Percentiles rank a stretch among this genome's conserved stretches.
Evolutionary conservation across 176 grass and related monocot species (phyloP).

Genomic region (Dactylis glomerata): DNA sequence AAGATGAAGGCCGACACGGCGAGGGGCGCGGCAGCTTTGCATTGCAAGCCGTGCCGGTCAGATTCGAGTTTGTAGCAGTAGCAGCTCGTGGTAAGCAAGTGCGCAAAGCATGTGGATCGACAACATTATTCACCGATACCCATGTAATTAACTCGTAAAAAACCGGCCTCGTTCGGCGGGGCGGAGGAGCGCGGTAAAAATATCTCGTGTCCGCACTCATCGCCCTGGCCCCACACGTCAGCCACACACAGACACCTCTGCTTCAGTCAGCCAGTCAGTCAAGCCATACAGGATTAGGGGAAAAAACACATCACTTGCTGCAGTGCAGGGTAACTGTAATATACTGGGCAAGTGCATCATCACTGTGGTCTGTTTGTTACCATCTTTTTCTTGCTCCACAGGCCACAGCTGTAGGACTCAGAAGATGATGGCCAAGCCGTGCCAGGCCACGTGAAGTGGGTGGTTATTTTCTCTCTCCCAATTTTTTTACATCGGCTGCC

Average conservation of each 20-base stretch:
- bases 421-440: neutral
- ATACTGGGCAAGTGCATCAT: slow-evolving; percentile 25
- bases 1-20: slow-evolving; percentile 10
- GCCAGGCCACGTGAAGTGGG: neutral
- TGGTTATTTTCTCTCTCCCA: neutral
- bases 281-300: neutral
- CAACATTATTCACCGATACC: slow-evolving; percentile 18
- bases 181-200: slow-evolving; percentile 2
- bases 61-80: slow-evolving; percentile 34
- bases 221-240: neutral
- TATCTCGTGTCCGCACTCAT: neutral
- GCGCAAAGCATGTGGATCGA: slow-evolving; percentile 48
- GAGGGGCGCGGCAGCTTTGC: neutral
- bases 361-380: neutral
- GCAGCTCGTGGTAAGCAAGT: neutral
- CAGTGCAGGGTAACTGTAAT: slow-evolving; percentile 10
- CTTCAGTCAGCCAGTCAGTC: neutral
- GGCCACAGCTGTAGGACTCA: slow-evolving; percentile 15
- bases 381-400: neutral
- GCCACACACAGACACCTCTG: neutral
- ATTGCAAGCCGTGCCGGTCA: slow-evolving; percentile 38
- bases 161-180: slow-evolving; percentile 26
- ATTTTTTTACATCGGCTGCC: slow-evolving; percentile 11
- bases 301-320: neutral
- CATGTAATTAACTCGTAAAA: slow-evolving; percentile 12